Base-by-base conservation (phyloP, 1,284 basidiomycete species). In the Mycosarcoma mackinlayi region DNA sequence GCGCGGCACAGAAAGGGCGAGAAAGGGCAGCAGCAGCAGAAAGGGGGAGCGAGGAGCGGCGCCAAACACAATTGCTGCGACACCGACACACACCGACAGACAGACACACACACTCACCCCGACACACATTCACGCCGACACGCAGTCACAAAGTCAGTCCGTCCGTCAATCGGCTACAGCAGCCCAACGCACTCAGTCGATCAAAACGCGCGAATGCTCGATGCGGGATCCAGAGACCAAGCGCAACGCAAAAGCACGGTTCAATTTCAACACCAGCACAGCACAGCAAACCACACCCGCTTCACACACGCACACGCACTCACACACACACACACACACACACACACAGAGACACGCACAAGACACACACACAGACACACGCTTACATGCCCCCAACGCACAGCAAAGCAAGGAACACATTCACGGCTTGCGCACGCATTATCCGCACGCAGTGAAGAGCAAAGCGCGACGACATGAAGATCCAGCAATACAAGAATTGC, bases 281-380 rank as follows among this genome's bases (percentile, higher is more conserved):
- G 23, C 48, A 35, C 49, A 52, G 33, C 54, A 42, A 39, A 35
- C 27, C 54, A 48, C 30, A 57, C 33, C 19, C 8, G 37, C 34
- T 19, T 21, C 45, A 18, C 27, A 19, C 7, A 18, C 35, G 14
- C 37, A 39, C 37, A 31, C 49, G 14, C 13, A 41, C 3, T 34
- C 33, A 18, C 34, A 30, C n/a, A 31, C 14, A 40, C 28, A 49
- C 38, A 44, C 28, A 27, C n/a, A n/a, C n/a, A n/a, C n/a, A n/a
- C n/a, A n/a, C n/a, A n/a, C n/a, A n/a, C n/a, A n/a, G n/a, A n/a
- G n/a, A n/a, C n/a, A n/a, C n/a, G n/a, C n/a, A n/a, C n/a, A n/a
- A n/a, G n/a, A n/a, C n/a, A n/a, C n/a, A n/a, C n/a, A n/a, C n/a
- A n/a, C n/a, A n/a, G n/a, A n/a, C n/a, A n/a, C n/a, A n/a, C n/a